phyloP scores from a whole-genome alignment of 2,329 filamentous ascomycete genomes.

The Phialophora tarda region DNA sequence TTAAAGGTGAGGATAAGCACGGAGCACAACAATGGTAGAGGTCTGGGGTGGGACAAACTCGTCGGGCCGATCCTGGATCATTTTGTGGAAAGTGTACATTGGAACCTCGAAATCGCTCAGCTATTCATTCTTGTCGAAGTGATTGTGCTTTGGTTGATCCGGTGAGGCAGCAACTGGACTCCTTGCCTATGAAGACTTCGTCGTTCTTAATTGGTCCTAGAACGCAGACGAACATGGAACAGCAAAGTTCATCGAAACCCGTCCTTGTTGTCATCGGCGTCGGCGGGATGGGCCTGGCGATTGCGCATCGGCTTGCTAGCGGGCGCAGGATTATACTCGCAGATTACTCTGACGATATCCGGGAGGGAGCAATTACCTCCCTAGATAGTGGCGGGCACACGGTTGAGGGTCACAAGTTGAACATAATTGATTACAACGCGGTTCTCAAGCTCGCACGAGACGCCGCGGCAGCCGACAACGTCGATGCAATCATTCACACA shows the following conservation, averaged over 20 bases:
- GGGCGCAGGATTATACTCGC: background rate
- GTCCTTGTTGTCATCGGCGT: background rate
- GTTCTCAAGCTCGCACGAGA: slow-evolving; percentile 4
- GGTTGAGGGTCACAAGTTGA: background rate
- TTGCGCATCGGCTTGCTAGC: background rate
- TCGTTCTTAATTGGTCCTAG: too few relatives aligned
- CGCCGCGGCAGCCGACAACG: background rate
- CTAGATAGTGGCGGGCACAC: background rate
- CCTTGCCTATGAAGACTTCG: too few relatives aligned
- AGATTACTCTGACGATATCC: background rate
- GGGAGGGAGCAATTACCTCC: background rate
- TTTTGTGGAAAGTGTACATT: too few relatives aligned
- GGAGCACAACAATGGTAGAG: too few relatives aligned
- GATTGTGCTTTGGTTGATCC: too few relatives aligned
- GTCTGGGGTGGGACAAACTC: too few relatives aligned
- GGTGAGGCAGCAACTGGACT: too few relatives aligned
- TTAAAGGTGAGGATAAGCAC: too few relatives aligned
- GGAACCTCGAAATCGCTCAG: too few relatives aligned
- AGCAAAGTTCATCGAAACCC: background rate
- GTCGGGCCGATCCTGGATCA: too few relatives aligned
- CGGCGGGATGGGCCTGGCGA: background rate
- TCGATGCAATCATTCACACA: background rate
- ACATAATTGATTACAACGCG: background rate
- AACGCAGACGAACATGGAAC: background rate
- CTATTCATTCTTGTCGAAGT: too few relatives aligned